phyloP scores from a whole-genome alignment of 345 rosid genomes.

The Bruguiera gymnorhiza region DNA sequence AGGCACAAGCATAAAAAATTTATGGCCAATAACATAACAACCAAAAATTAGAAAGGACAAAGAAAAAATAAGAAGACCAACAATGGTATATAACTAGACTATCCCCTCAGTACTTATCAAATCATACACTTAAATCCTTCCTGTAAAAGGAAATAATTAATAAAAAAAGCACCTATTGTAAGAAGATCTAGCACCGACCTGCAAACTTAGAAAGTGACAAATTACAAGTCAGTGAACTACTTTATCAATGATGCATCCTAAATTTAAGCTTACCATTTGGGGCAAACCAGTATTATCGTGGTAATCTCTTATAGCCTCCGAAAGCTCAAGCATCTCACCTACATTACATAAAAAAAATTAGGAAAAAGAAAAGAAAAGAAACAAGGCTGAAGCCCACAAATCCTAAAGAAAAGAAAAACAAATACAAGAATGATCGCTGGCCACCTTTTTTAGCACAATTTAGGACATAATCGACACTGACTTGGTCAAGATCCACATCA shows the following conservation, averaged over 20 bases:
- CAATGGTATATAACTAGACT: too few species aligned
- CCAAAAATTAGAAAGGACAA: too few species aligned
- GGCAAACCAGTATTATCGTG: slow-evolving; percentile 83
- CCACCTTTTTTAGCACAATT: slow-evolving; percentile 84
- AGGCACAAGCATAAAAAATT: too few species aligned
- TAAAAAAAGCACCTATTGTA: too few species aligned
- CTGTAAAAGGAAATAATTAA: too few species aligned
- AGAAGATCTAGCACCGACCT: too few species aligned
- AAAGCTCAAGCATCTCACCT: slow-evolving; percentile 88
- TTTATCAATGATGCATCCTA: background rate
- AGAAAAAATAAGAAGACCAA: too few species aligned
- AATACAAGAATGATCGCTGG: background rate
- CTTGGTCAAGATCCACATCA: slow-evolving; percentile 98
- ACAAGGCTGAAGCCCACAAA: background rate
- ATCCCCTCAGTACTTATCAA: too few species aligned
- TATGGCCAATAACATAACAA: too few species aligned
- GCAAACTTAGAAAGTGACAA: background rate
- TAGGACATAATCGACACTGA: slow-evolving; percentile 90
- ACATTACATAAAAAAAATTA: slow-evolving; percentile 1
- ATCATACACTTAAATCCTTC: too few species aligned
- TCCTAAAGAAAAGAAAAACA: slow-evolving; percentile 6
- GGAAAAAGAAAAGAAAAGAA: background rate
- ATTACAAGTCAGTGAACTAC: background rate
- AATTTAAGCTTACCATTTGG: slow-evolving; percentile 54
- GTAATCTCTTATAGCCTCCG: slow-evolving; percentile 93